Base-by-base conservation (phyloP, 305 asterid genomes). In the Fraxinus paxiana region DNA sequence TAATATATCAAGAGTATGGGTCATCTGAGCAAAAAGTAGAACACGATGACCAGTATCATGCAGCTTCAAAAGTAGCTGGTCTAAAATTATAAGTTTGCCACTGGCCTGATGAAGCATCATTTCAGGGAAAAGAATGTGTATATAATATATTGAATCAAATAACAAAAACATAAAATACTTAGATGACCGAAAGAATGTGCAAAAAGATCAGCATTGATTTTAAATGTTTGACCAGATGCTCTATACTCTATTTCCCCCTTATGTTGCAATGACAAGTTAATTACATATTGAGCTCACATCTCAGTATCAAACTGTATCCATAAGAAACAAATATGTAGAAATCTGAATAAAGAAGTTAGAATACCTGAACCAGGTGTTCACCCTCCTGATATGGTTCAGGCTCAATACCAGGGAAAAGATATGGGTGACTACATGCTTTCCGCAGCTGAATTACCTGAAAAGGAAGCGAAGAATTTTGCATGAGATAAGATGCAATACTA, bases 301-400 rank as follows among this genome's bases (percentile, higher is more conserved):
- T 48, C 61, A 70, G 77, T 70, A 79, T 71, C 61, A 72, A 81
- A 69, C 41, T 28, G 63, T 77, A 80, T 34, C 76, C 56, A 41
- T 34, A 41, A 15, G 10, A 69, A 41, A 69, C 67, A 18, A n/a
- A 8, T 67, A 65, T 56, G 69, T 34, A 51, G 77, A 79, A 43
- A 81, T 51, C 31, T 81, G 48, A 54, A 78, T n/a, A 5, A 63
- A 34, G 80, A 78, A 72, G 77, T 43, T 41, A 54, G 78, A 75
- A 79, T 91, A 94, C 99, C 99, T 90, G 92, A 84, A 95, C 94
- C 79, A 95, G 92, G 92, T 95, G 99, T 85, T 95, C 97, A 33
- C 99, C 99, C 89, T 95, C 99, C 90, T 92, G 92, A 87, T 90
- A 95, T 22, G 99, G 99, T 80, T 95, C 98, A 65, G 99, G 98